A percentile compares a stretch with the other conserved stretches of the same genome.
phyloP scores from a whole-genome alignment of 768 basidiomycete species.

The Podaxis sp. region DNA sequence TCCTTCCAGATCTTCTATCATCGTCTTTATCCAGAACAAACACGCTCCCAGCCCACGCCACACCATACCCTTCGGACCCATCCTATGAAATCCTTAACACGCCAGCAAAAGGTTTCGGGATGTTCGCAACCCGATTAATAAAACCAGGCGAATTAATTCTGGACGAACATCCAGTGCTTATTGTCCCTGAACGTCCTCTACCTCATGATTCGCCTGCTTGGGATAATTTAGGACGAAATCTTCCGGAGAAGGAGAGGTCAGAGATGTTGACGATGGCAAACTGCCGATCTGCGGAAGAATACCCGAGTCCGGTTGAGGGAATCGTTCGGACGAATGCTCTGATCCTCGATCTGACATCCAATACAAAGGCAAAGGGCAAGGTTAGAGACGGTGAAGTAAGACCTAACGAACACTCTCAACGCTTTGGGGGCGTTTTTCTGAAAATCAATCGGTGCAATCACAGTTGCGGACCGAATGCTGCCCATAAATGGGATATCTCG shows the following conservation, averaged over 20 bases:
- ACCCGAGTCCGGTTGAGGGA: slow-evolving; percentile 37
- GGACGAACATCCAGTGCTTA: slow-evolving; percentile 40
- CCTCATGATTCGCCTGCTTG: slow-evolving; percentile 29
- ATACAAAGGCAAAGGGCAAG: slow-evolving; percentile 20
- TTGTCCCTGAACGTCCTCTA: slow-evolving; percentile 33
- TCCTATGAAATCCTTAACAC: slow-evolving; percentile 27
- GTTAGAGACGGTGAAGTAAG: slow-evolving; percentile 11
- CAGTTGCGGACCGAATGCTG: slow-evolving; percentile 47
- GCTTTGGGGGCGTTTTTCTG: slow-evolving; percentile 45
- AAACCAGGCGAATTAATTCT: slow-evolving; percentile 33
- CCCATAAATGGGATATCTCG: slow-evolving; percentile 40
- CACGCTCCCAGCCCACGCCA: background rate
- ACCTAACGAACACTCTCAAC: slow-evolving; percentile 15
- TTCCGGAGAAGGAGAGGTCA: slow-evolving; percentile 25
- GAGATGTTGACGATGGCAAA: slow-evolving; percentile 35
- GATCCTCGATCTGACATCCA: slow-evolving; percentile 30
- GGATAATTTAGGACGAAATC: slow-evolving; percentile 27
- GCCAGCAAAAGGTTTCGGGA: slow-evolving; percentile 32
- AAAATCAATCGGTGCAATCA: slow-evolving; percentile 45
- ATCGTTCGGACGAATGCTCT: slow-evolving; percentile 44
- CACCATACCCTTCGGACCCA: slow-evolving; percentile 13
- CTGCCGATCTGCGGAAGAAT: slow-evolving; percentile 31
- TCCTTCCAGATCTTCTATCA: background rate
- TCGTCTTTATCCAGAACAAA: background rate
- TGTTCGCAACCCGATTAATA: slow-evolving; percentile 36